phyloP scores from a whole-genome alignment of 164 flowering plant species.

The Nymphaea colorata region DNA sequence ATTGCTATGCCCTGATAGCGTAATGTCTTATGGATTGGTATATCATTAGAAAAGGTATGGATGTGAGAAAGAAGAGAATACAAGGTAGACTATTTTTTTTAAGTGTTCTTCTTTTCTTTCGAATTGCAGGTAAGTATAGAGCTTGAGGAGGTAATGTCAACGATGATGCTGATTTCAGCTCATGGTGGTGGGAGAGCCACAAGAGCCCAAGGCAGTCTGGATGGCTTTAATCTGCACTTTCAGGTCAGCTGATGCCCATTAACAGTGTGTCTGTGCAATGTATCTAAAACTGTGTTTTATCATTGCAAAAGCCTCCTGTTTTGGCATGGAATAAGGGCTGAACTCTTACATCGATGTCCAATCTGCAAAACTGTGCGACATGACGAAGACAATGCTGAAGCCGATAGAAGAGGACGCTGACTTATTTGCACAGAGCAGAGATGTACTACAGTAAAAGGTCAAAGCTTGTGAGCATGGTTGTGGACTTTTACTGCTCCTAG shows the following conservation, averaged over 20 bases:
- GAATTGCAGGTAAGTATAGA: slow-evolving; percentile 5
- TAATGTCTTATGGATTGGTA: too few relatives aligned
- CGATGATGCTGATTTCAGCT: slow-evolving; percentile 18
- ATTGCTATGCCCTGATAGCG: too few relatives aligned
- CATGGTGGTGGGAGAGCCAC: slow-evolving; percentile 83
- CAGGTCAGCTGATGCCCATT: slow-evolving; percentile 21
- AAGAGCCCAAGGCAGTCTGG: slow-evolving; percentile 37
- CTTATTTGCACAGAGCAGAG: slow-evolving; percentile 81
- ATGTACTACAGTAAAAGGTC: slow-evolving; percentile 91
- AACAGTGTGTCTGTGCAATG: too few relatives aligned
- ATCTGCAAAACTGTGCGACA: slow-evolving; percentile 53
- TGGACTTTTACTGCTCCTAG: slow-evolving; percentile 69
- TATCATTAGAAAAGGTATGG: too few relatives aligned
- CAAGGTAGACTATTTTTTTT: too few relatives aligned
- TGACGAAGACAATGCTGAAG: slow-evolving; percentile 64
- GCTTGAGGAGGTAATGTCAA: slow-evolving; percentile 6
- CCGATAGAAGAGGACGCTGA: slow-evolving; percentile 81
- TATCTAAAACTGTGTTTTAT: too few relatives aligned
- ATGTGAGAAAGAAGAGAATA: too few relatives aligned
- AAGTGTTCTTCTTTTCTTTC: too few relatives aligned
- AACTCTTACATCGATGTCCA: background rate
- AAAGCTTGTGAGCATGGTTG: slow-evolving; percentile 72
- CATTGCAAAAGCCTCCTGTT: too few relatives aligned
- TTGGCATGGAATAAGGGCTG: too few relatives aligned
- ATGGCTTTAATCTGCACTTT: slow-evolving; percentile 69